A percentile compares a stretch with the other conserved stretches of the same genome.
Evolutionary conservation across 1,139 yeast species (phyloP).

Genomic region (Candida mesenterica): DNA sequence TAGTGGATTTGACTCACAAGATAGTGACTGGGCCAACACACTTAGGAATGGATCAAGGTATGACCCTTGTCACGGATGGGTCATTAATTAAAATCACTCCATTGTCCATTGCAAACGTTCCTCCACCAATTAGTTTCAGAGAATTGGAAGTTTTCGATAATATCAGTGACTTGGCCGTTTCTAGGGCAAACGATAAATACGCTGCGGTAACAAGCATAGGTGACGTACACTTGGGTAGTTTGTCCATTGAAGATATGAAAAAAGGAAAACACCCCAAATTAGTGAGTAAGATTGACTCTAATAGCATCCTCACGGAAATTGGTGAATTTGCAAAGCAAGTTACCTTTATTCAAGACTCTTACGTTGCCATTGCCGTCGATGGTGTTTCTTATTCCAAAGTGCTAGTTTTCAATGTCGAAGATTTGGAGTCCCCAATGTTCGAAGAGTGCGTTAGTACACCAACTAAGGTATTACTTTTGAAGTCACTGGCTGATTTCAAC

Average conservation of each 20-base stretch:
- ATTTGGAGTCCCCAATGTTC: constrained; percentile 38
- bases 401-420: constrained; percentile 45
- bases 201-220: constrained; percentile 54
- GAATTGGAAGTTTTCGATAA: constrained; percentile 52
- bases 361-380: constrained; percentile 60
- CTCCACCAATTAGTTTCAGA: constrained; percentile 88
- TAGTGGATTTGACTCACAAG: constrained; percentile 68
- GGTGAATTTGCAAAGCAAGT: constrained; percentile 61
- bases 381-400: constrained; percentile 46
- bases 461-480: constrained; percentile 54
- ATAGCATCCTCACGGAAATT: constrained; percentile 27
- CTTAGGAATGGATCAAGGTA: constrained; percentile 72
- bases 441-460: constrained; percentile 42
- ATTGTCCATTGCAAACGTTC: constrained; percentile 79
- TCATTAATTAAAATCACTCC: constrained; percentile 74
- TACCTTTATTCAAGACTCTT: constrained; percentile 51
- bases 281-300: constrained; percentile 31
- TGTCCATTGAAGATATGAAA: constrained; percentile 30
- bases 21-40: constrained; percentile 67
- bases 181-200: constrained; percentile 54
- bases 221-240: constrained; percentile 23
- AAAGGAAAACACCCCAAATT: constrained; percentile 49
- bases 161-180: constrained; percentile 64
- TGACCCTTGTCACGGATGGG: constrained; percentile 82
- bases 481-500: constrained; percentile 54